phyloP scores from a whole-genome alignment of 441 rosid species.

The Erodium trifolium region DNA sequence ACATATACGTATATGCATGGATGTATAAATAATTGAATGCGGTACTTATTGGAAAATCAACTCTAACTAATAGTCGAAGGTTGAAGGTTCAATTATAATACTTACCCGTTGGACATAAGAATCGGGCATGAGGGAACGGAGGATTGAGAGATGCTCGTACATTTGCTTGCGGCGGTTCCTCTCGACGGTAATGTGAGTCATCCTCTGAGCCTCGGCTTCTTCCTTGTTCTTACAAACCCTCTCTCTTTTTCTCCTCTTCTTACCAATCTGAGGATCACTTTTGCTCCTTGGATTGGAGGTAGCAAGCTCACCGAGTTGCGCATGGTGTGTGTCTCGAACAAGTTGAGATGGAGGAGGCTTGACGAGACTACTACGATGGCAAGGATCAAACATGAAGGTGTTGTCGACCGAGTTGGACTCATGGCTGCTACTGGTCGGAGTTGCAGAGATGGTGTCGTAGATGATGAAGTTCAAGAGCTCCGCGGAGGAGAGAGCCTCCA shows the following conservation, averaged over 20 bases:
- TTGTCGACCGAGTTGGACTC: conserved; percentile 26
- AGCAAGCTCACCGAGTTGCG: too few species aligned
- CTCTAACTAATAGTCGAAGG: too few species aligned
- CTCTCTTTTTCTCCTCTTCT: conserved; percentile 57
- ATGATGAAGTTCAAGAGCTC: conserved; percentile 53
- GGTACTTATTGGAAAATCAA: too few species aligned
- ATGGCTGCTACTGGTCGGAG: conserved; percentile 22
- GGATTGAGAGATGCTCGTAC: conserved; percentile 71
- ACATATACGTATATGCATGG: too few species aligned
- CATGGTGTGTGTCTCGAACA: neutral
- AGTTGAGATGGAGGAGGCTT: neutral
- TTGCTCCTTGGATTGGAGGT: too few species aligned
- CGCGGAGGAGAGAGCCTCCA: conserved; percentile 57
- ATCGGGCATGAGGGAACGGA: conserved; percentile 80
- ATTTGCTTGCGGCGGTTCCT: conserved; percentile 72
- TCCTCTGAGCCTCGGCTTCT: conserved; percentile 80
- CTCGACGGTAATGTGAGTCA: conserved; percentile 88
- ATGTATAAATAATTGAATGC: too few species aligned
- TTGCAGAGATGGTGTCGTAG: conserved; percentile 46
- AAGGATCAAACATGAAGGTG: neutral
- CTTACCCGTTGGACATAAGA: conserved; percentile 72
- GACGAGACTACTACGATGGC: neutral
- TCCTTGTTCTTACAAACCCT: conserved; percentile 72
- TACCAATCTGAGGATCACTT: conserved; percentile 16
- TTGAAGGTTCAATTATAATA: too few species aligned